Evolutionary conservation across 2,329 filamentous ascomycete genomes (phyloP).

Genomic region (Cladosporium sp.): DNA sequence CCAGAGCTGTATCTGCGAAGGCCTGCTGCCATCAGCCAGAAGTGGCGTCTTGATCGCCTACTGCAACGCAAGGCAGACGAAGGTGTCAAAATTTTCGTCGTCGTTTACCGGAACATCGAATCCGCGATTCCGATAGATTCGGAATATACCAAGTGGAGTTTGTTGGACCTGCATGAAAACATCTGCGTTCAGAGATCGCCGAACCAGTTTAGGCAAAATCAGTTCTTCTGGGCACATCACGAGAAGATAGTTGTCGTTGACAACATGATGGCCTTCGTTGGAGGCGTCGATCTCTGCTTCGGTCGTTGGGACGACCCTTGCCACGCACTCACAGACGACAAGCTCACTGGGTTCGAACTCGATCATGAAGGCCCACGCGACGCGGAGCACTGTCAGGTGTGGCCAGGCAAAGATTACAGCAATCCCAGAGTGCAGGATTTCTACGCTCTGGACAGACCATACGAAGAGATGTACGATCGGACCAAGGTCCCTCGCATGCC

Average conservation of each 20-base stretch:
- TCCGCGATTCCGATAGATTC: conserved; percentile 96
- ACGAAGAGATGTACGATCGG: conserved; percentile 98
- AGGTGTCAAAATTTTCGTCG: conserved; percentile 95
- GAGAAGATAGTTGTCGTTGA: conserved; percentile 98
- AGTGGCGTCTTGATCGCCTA: conserved; percentile 90
- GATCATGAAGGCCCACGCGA: conserved; percentile 69
- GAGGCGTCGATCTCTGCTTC: conserved; percentile 93
- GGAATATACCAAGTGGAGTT: conserved; percentile 93
- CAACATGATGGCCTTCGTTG: conserved; percentile 90
- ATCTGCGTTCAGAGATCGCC: conserved; percentile 94
- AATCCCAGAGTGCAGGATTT: conserved; percentile 96
- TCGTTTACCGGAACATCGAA: conserved; percentile 96
- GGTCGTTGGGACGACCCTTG: conserved; percentile 96
- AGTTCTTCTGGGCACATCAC: conserved; percentile 98
- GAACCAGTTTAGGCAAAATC: conserved; percentile 97
- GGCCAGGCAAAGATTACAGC: conserved; percentile 97
- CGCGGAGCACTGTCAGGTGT: conserved; percentile 89
- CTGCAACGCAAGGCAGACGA: conserved; percentile 90
- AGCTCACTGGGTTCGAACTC: conserved; percentile 86
- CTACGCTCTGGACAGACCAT: conserved; percentile 84
- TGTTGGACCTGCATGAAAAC: conserved; percentile 92
- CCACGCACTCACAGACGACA: conserved; percentile 85
- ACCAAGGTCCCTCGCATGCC: conserved; percentile 87
- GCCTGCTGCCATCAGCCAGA: conserved; percentile 91
- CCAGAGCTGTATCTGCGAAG: conserved; percentile 93